Base-by-base conservation (phyloP, 192 early-diverging fungal species). In the Coemansia sp. region DNA sequence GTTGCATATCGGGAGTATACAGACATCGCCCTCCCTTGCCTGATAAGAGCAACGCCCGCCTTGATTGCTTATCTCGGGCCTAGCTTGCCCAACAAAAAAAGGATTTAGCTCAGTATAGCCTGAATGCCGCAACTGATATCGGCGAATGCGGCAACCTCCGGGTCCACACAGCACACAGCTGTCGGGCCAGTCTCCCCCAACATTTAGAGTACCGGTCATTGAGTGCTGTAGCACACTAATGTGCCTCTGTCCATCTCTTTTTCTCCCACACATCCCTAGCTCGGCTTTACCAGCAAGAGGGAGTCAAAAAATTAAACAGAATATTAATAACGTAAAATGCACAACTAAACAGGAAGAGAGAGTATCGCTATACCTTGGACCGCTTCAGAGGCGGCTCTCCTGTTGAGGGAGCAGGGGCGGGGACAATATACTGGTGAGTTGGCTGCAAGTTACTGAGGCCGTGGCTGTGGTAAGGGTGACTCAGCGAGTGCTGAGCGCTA, bases 351-450 rank as follows among this genome's bases (percentile, higher is more conserved):
- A 36, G 65, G 46, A 27, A 34, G 49, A 20, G 33, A 34, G 49
- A 20, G 33, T 34, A 16, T 5, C 8, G 33, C 59, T 76, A 63
- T 44, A 65, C 29, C 69, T 69, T 65, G 29, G 69, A 27, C 65
- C 54, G 51, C 69, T 76, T 76, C 29, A 57, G 44, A 7, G 47
- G 42, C 38, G 62, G 68, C 63, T 76, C 68, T 54, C 18, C 20
- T 4, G 18, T 27, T 34, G 29, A 29, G 47, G 57, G 13, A 6
- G 63, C 43, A 22, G 77, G 71, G 11, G 62, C 38, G 13, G 76
- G 71, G 36, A 68, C 76, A 63, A 78, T 73, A 47, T 43, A 62
- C 55, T 70, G 67, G 47, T 72, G 71, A 20, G 69, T 64, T 42
- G 64, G 76, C 64, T 60, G 67, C 46, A 60, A 18, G 57, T 36